Evolutionary conservation across 192 early-diverging fungal species (phyloP), one percentile per base, ranked within the genome.

Genomic region (Entomortierella lignicola): DNA sequence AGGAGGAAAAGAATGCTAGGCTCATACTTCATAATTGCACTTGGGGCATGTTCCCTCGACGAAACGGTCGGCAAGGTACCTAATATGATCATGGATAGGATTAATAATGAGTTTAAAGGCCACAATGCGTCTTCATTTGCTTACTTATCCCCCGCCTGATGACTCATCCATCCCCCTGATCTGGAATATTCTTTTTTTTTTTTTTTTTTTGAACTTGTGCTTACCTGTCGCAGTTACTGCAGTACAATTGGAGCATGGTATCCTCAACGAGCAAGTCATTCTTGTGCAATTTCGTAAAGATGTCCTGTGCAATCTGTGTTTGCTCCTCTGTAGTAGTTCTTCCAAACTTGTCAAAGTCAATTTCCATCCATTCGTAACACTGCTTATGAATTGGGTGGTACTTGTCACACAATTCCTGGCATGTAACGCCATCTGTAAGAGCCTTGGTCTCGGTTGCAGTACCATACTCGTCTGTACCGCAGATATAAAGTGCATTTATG

Each of bases 371-470:
- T 47, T 97, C 87, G 84, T 98, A 99, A 48, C 94, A 91, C 37
- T 92, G 82, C 60, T 85, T 86, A 85, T 99, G 97, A 52, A 96
- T 73, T 18, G 86, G 87, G 77, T 94, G 79, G 85, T 98, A 99
- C 85, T 99, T 99, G 87, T 98, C 96, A 83, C 98, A 98, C 29
- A 99, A 90, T 59, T 90, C 93, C 79, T 94, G 91, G 84, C 95
- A 97, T 17, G 93, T 85, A 15, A 96, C 83, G 4, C 92, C 92
- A 71, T 99, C 98, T 55, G 96, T 91, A 15, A 99, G 74, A 4
- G 98, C 98, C 82, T 98, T 98, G 11, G 97, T 99, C 85, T 99
- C 98, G 13, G 98, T 99, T 4, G 98, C 95, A 20, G 98, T 99
- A 37, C 98, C 98, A 82, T 99, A 99, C 85, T 99, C 98, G 84